phyloP scores from a whole-genome alignment of 805 yeast species.

The Limtongia smithiae region DNA sequence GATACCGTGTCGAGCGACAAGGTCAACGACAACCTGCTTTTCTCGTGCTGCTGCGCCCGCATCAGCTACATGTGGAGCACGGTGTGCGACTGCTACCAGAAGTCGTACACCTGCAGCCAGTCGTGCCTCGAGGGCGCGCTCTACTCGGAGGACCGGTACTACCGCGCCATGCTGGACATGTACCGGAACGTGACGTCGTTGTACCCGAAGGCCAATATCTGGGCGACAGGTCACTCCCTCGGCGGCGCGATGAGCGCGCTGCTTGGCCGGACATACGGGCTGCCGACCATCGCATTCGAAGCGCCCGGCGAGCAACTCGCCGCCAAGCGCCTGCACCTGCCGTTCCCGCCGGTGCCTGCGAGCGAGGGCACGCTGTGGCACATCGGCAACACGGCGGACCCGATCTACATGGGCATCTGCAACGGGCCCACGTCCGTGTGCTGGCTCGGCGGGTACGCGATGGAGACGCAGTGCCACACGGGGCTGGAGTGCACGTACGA shows the following conservation, averaged over 20 bases:
- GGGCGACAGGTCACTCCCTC: conserved; percentile 94
- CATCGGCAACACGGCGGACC: conserved; percentile 95
- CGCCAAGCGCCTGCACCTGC: conserved; percentile 78
- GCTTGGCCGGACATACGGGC: conserved; percentile 84
- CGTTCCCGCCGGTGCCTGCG: conserved; percentile 77
- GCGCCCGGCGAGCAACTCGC: conserved; percentile 92
- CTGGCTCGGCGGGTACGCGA: conserved; percentile 90
- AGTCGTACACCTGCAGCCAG: conserved; percentile 83
- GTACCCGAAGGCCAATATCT: conserved; percentile 71
- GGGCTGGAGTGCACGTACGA: conserved; percentile 87
- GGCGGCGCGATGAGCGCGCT: conserved; percentile 86
- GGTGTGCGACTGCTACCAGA: conserved; percentile 88
- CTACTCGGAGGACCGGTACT: conserved; percentile 74
- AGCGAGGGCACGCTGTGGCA: conserved; percentile 88
- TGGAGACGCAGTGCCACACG: conserved; percentile 94
- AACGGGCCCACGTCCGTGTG: conserved; percentile 91
- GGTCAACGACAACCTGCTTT: conserved; percentile 79
- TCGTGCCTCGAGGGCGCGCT: conserved; percentile 79
- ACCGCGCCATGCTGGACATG: conserved; percentile 73
- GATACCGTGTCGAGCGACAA: conserved; percentile 84
- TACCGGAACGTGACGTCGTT: conserved; percentile 65
- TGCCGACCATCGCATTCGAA: conserved; percentile 87
- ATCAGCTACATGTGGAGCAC: conserved; percentile 91
- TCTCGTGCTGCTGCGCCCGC: conserved; percentile 95
- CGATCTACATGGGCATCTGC: conserved; percentile 94